Evolutionary conservation across 2,329 filamentous ascomycete genomes (phyloP).

Genomic region (Aureobasidium lini): DNA sequence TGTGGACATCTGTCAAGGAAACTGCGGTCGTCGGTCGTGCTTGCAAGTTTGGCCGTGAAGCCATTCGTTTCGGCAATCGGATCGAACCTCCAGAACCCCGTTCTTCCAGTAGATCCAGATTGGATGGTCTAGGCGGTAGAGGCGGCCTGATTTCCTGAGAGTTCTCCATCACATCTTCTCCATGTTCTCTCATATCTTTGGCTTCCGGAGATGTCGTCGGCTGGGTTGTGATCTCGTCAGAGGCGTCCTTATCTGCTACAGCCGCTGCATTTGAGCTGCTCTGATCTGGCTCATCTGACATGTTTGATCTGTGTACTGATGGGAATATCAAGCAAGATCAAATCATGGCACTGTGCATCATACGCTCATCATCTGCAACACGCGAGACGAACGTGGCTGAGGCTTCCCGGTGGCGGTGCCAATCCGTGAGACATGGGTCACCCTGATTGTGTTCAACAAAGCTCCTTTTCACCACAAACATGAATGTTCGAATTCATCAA

Average conservation of each 20-base stretch:
- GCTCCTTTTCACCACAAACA: too few relatives aligned
- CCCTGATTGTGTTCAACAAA: too few relatives aligned
- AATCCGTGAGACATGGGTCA: too few relatives aligned
- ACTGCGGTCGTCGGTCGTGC: conserved; percentile 77
- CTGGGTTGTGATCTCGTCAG: not conserved
- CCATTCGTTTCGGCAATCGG: conserved; percentile 26
- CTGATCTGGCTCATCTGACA: not conserved
- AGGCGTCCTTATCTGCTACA: not conserved
- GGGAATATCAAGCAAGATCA: too few relatives aligned
- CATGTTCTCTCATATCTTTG: not conserved
- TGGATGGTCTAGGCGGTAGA: conserved; percentile 29
- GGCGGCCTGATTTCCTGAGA: conserved; percentile 31
- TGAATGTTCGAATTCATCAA: too few relatives aligned
- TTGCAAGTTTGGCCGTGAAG: conserved; percentile 34
- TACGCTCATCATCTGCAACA: not conserved
- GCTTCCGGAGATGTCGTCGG: not conserved
- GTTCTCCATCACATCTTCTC: not conserved
- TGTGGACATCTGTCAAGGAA: conserved; percentile 72
- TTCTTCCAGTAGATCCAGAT: conserved; percentile 25
- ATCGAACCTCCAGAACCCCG: conserved; percentile 21
- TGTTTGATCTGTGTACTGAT: not conserved
- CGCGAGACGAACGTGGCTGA: not conserved
- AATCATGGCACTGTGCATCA: not conserved
- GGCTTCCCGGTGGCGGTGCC: not conserved
- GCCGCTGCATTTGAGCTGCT: not conserved